Base-by-base conservation (phyloP, 257 asterid species). In the Primulina tabacum region DNA sequence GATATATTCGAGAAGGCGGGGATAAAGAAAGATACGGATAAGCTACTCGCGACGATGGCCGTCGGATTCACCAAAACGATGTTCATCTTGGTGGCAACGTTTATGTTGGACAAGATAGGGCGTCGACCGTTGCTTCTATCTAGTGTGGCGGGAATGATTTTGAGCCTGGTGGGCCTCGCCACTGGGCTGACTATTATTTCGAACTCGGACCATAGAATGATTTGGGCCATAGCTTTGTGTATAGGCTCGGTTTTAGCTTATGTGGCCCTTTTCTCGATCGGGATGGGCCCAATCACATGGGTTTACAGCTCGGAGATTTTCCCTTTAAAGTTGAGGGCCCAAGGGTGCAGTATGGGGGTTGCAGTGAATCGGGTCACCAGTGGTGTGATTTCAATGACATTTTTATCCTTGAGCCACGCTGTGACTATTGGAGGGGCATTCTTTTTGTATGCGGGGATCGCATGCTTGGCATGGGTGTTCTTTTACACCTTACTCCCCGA, bases 121-220 rank as follows among this genome's bases (percentile, higher is more conserved):
- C 78, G 85, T 20, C 75, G 82, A n/a, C 68, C 70, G 6, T 67
- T 81, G 17, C 82, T 81, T 7, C 65, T 81, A 29, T 7, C 75
- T 11, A 81, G 82, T 33, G 53, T 72, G 5, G 82, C 76, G 6
- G 82, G 85, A 8, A 69, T 81, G 79, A 59, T 65, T 2, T 0
- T 75, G 0, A 71, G 82, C 2, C 38, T 68, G 0, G 0, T 75
- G 18, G 71, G 81, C 38, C 69, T 81, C 0, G 82, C 37, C 12
- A 34, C 21, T 6, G 76, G 82, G 2, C 33, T 81, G 18, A 81
- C 85, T 2, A 47, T 77, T 1, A 74, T 81, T 10, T 73, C n/a
- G 4, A 28, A 24, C 37, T 12, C 6, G n/a, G 11, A 62, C 5
- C 32, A 76, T 7, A 76, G 18, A 59, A 7, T 72, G 4, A 62